Percentiles rank a stretch among this genome's conserved stretches.
These are phyloP conservation scores for Aspergillus niger DNA, from an alignment of 2,329 filamentous ascomycete species.

Conservation along the genomic window DNA sequence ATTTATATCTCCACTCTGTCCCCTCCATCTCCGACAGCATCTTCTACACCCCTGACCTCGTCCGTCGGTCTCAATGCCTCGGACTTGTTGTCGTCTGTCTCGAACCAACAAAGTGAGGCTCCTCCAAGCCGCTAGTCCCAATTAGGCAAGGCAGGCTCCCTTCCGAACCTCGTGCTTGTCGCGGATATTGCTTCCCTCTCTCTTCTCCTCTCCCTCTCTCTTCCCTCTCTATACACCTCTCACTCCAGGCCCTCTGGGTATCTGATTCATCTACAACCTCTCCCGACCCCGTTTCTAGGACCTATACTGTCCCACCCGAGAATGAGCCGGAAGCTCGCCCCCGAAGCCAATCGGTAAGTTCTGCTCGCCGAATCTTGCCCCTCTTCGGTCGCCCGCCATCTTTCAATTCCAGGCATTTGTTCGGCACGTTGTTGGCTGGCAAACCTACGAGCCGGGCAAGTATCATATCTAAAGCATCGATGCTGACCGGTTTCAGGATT, in stretches of 20 bases:
- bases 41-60: not conserved
- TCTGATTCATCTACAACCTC: slow-evolving; percentile 21
- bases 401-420: not conserved
- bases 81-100: not conserved
- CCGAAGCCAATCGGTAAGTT: slow-evolving; percentile 96
- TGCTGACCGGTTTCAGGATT: slow-evolving; percentile 64
- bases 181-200: slow-evolving; percentile 25
- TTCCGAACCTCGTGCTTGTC: slow-evolving; percentile 33
- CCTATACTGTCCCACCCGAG: slow-evolving; percentile 31
- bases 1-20: not conserved
- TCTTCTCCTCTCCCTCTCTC: slow-evolving; percentile 19
- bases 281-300: slow-evolving; percentile 21
- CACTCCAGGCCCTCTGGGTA: slow-evolving; percentile 27
- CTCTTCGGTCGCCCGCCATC: slow-evolving; percentile 21
- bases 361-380: slow-evolving; percentile 27
- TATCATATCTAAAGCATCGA: not conserved
- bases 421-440: not conserved
- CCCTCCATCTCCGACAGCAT: not conserved
- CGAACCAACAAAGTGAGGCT: slow-evolving; percentile 23
- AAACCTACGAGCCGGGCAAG: not conserved
- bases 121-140: slow-evolving; percentile 22
- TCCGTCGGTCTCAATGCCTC: slow-evolving; percentile 7
- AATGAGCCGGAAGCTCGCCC: slow-evolving; percentile 77
- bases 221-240: slow-evolving; percentile 20
- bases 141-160: slow-evolving; percentile 24